A percentile compares a stretch with the other conserved stretches of the same genome.
These are phyloP conservation scores for Leishmania gerbilli DNA, from an alignment of 208 protist species.

Conservation along the genomic window DNA sequence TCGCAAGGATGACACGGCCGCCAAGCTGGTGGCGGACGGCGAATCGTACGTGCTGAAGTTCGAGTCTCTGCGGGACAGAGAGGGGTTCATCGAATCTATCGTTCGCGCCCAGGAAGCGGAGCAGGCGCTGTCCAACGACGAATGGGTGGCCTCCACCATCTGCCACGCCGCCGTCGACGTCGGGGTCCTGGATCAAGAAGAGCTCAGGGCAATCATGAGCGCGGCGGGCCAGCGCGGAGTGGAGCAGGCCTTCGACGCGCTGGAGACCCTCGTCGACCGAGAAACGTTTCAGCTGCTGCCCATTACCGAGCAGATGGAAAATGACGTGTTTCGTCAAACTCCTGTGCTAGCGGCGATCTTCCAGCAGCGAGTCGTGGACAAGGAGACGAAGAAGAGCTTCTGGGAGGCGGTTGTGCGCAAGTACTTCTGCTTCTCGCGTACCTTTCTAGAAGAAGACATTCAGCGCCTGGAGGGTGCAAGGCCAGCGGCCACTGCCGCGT, in stretches of 20 bases:
- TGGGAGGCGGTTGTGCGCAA: constrained; percentile 85
- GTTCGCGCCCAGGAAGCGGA: constrained; percentile 34
- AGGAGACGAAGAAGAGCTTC: constrained; percentile 59
- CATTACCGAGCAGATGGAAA: constrained; percentile 83
- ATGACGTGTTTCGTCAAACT: constrained; percentile 80
- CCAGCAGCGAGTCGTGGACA: constrained; percentile 52
- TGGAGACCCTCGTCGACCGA: constrained; percentile 75
- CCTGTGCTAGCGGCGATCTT: constrained; percentile 77
- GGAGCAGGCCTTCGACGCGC: constrained; percentile 67
- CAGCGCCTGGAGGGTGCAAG: constrained; percentile 35
- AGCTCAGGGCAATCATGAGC: constrained; percentile 45
- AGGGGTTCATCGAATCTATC: constrained; percentile 48
- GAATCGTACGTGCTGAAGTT: constrained; percentile 48
- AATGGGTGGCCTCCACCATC: constrained; percentile 65
- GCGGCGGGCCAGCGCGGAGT: constrained; percentile 76
- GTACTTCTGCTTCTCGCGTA: constrained; percentile 87
- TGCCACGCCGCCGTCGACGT: constrained; percentile 72
- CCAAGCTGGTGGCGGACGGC: constrained; percentile 46
- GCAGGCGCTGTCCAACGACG: constrained; percentile 31
- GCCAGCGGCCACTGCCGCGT: not conserved
- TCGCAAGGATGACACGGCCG: constrained; percentile 46
- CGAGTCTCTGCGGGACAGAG: constrained; percentile 35
- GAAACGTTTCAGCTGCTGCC: constrained; percentile 64
- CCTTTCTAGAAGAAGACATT: constrained; percentile 81
- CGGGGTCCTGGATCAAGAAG: constrained; percentile 49